Evolutionary conservation across 2,329 filamentous ascomycete genomes (phyloP), one percentile per base, ranked within the genome.

Genomic region (Pseudogymnoascus sp.): DNA sequence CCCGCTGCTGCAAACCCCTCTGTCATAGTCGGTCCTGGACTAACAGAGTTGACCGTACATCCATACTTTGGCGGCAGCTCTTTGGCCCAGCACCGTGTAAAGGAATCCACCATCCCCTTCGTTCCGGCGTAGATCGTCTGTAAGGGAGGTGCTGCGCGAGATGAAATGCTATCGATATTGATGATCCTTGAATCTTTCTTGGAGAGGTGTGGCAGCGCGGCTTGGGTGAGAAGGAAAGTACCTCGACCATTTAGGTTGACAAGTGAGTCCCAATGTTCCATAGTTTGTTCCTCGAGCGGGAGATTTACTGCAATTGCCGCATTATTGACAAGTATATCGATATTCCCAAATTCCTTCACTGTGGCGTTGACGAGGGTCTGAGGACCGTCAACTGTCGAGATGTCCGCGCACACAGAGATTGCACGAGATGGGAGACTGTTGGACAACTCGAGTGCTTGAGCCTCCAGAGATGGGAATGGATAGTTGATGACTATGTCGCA

Each of bases 401-500:
- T 72, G 63, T 80, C 77, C 23, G 76, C 79, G 60, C 75, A 72
- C 1, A 80, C 74, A 7, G 76, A 73, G 3, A 78, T 73, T 3
- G 69, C 66, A 10, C 62, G 64, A 0, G 71, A 72, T 4, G 69
- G 59, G 4, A 79, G 67, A 8, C 64, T 66, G 1, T 69, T 61
- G 10, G 70, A 65, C 1, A 76, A 63, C 0, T 62, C 64, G 2
- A 74, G 68, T n/a, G 72, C 72, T 62, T 76, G 69, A 2, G 61
- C 63, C 6, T 62, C 49, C n/a, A 73, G 64, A 3, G 62, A 23
- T 2, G 72, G 45, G 52, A 72, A 75, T 1, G 78, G 76, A 68
- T 82, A 83, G 72, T 80, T 82, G 69, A 82, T 70, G 7, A 80
- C 77, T 6, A 81, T 72, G 41, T 73, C 73, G 35, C 79, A 79